Percentiles rank a stretch among this genome's conserved stretches.
These are phyloP conservation scores for Peziza echinospora DNA, from an alignment of 495 filamentous ascomycete genomes.

Conservation along the genomic window DNA sequence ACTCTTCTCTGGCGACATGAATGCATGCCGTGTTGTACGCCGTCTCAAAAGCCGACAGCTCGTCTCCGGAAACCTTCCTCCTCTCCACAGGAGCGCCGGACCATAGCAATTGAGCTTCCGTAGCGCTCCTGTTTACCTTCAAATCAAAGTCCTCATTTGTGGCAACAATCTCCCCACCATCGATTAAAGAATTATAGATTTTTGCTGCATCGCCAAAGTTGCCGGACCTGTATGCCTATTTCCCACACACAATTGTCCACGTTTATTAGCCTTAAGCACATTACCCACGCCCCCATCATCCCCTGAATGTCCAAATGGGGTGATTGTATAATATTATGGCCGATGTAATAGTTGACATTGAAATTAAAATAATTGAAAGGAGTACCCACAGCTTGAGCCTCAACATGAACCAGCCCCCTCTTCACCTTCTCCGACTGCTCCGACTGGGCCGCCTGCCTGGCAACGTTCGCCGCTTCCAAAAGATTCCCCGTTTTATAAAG, in stretches of 20 bases:
- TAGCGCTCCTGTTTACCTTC: slow-evolving; percentile 61
- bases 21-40: slow-evolving; percentile 82
- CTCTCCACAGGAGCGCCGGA: slow-evolving; percentile 25
- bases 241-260: neutral
- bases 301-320: neutral
- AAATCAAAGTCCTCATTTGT: slow-evolving; percentile 65
- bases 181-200: slow-evolving; percentile 42
- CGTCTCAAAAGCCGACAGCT: slow-evolving; percentile 80
- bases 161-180: slow-evolving; percentile 20
- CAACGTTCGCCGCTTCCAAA: slow-evolving; percentile 42
- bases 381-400: slow-evolving; percentile 55
- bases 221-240: slow-evolving; percentile 62
- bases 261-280: slow-evolving; percentile 5
- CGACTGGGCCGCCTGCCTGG: slow-evolving; percentile 26
- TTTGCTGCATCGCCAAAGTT: slow-evolving; percentile 50
- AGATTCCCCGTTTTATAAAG: slow-evolving; percentile 68
- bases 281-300: neutral
- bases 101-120: slow-evolving; percentile 77
- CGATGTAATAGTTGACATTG: too few species aligned
- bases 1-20: slow-evolving; percentile 59
- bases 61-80: slow-evolving; percentile 44
- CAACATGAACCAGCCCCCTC: slow-evolving; percentile 60
- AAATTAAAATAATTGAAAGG: neutral
- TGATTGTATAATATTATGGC: too few species aligned
- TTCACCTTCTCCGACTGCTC: slow-evolving; percentile 7